Conservation (phyloP, 495 filamentous ascomycete genomes). For the Bathelium albidoporum region DNA sequence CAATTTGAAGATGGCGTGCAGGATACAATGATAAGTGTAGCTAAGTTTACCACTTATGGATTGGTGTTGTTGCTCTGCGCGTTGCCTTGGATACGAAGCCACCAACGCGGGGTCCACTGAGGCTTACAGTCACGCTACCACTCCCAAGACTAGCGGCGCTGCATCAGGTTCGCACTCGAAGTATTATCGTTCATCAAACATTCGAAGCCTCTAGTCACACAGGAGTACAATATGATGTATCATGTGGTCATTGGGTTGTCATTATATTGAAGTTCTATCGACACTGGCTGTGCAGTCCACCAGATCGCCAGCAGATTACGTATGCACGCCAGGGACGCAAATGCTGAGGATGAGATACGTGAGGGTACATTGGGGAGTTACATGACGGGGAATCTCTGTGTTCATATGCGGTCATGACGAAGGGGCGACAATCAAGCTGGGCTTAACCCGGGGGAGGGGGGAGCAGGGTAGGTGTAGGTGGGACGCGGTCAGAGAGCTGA, state of each 20-base stretch:
- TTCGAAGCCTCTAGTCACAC: too few species aligned
- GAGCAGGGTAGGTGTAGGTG: neutral
- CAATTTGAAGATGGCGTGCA: neutral
- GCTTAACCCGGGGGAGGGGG: neutral
- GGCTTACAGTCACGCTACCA: too few species aligned
- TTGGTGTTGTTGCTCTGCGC: neutral
- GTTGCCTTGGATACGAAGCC: slow-evolving; percentile 1
- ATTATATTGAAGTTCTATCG: neutral
- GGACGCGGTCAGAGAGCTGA: neutral
- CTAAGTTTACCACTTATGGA: neutral
- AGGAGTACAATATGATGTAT: too few species aligned
- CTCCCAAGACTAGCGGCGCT: too few species aligned
- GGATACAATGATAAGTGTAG: slow-evolving; percentile 1
- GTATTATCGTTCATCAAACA: too few species aligned
- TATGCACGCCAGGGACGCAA: neutral
- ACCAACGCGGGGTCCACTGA: too few species aligned
- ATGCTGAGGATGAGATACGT: neutral
- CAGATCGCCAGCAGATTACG: neutral
- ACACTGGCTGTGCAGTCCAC: neutral
- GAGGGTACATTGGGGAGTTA: slow-evolving; percentile 3
- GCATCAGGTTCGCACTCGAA: too few species aligned
- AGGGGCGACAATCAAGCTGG: neutral
- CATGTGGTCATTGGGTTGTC: neutral
- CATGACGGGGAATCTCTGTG: slow-evolving; percentile 3
- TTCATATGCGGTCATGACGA: slow-evolving; percentile 1